Evolutionary conservation across 169 alveolate genomes (phyloP).

Genomic region (Plasmodium gaboni): DNA sequence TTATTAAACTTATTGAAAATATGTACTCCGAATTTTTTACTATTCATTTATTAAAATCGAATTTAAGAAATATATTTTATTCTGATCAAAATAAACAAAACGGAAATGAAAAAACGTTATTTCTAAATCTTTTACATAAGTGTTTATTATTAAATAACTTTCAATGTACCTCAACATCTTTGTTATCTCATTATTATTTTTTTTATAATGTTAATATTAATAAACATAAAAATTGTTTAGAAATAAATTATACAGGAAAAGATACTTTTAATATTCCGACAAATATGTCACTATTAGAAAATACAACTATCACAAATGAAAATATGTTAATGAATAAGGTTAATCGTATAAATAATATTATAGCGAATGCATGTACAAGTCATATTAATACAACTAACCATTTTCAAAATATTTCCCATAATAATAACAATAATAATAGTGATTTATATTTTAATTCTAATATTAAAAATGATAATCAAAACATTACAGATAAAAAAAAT

Average conservation of each 20-base stretch:
- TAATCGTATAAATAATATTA: no score
- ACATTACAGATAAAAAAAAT: background rate
- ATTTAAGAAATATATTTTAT: constrained; percentile 1
- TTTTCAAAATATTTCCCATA: no score
- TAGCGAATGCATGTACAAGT: no score
- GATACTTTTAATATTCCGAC: no score
- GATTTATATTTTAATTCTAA: no score
- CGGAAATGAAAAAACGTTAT: background rate
- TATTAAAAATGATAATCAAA: no score
- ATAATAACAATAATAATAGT: background rate
- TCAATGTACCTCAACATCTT: constrained; percentile 8
- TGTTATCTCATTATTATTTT: constrained; percentile 54
- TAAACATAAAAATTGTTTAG: background rate
- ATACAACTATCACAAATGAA: no score
- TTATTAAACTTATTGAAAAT: constrained; percentile 33
- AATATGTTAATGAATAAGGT: no score
- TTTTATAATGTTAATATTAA: background rate
- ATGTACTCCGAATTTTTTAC: constrained; percentile 41
- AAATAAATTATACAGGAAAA: no score
- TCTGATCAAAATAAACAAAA: background rate
- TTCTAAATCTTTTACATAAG: constrained; percentile 37
- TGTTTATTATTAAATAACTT: constrained; percentile 26
- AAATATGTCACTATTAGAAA: no score
- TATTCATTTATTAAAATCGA: constrained; percentile 21
- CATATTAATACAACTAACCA: no score